A percentile compares a stretch with the other conserved stretches of the same genome.
Evolutionary conservation across 306 rosid species (phyloP).

Genomic region (Gastrolobium villosum): DNA sequence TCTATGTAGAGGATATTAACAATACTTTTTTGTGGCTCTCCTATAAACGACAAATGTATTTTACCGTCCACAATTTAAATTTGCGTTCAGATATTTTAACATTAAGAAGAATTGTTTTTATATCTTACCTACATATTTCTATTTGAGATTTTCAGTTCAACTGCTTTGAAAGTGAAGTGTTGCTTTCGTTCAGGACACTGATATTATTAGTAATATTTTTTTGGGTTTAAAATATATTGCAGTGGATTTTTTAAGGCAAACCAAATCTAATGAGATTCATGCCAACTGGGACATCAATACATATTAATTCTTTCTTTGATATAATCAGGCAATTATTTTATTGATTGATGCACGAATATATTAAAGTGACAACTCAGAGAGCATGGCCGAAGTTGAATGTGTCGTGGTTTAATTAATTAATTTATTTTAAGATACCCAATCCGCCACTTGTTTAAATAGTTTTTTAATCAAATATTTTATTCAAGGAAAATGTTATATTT

Average conservation of each 20-base stretch:
- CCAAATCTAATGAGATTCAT: slow-evolving; percentile 45
- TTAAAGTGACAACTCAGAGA: not conserved
- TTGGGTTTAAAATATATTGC: not conserved
- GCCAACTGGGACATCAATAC: slow-evolving; percentile 3
- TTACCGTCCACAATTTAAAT: no score
- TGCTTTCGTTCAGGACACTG: slow-evolving; percentile 26
- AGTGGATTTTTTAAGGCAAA: slow-evolving; percentile 8
- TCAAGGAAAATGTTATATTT: no score
- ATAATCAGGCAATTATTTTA: not conserved
- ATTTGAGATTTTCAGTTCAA: no score
- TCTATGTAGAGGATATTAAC: no score
- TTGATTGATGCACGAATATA: not conserved
- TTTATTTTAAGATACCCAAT: not conserved
- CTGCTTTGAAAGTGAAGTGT: not conserved
- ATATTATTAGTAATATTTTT: not conserved
- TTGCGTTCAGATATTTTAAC: no score
- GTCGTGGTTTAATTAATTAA: not conserved
- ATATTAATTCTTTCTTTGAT: not conserved
- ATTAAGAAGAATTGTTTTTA: no score
- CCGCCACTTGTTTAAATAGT: not conserved
- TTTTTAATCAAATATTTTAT: not conserved
- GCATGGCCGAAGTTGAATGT: not conserved
- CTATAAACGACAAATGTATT: no score
- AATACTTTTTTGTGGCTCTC: no score
- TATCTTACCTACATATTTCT: no score